These are phyloP conservation scores for Triticum dicoccoides DNA, from an alignment of 176 grass and related monocot genomes.

Conservation along the genomic window DNA sequence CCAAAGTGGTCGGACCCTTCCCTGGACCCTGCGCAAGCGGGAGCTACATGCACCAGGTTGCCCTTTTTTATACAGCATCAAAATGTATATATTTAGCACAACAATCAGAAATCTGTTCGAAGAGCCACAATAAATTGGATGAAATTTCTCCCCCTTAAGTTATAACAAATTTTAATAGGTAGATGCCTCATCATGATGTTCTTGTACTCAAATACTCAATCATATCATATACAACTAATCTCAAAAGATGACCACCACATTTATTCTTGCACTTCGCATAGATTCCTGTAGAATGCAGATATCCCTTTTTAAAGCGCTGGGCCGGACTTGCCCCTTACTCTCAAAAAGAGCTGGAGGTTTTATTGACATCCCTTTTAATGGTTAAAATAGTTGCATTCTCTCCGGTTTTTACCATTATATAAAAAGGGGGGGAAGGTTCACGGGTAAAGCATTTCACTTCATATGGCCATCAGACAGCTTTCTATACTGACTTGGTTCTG, in stretches of 20 bases:
- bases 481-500: neutral
- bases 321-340: too few species aligned
- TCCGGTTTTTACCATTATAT: neutral
- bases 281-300: neutral
- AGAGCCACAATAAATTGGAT: constrained; percentile 11
- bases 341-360: too few species aligned
- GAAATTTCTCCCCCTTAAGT: neutral
- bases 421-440: neutral
- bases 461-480: neutral
- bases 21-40: too few species aligned
- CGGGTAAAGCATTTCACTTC: neutral
- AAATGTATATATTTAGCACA: neutral
- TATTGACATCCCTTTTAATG: too few species aligned
- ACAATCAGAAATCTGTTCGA: neutral
- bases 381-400: neutral
- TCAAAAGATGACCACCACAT: neutral
- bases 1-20: too few species aligned
- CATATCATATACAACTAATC: neutral
- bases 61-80: neutral
- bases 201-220: neutral
- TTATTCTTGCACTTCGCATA: neutral
- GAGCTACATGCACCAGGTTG: too few species aligned
- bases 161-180: neutral
- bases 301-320: neutral
- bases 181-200: neutral